Base-by-base conservation (phyloP, 345 rosid species). In the Aquilaria sinensis region DNA sequence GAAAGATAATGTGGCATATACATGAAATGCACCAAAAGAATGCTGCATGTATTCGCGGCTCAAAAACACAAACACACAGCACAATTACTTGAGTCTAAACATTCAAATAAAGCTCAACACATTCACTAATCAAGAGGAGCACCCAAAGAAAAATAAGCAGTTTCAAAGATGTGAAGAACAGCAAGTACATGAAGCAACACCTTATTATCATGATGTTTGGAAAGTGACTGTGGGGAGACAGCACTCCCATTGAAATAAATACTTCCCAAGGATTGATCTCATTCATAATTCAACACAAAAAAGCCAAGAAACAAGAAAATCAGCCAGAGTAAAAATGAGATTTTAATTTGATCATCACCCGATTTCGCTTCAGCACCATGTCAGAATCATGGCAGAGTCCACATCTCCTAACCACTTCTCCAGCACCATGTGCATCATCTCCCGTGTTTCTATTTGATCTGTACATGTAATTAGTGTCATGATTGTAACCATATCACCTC, bases 281-380 rank as follows among this genome's bases (percentile, higher is more conserved):
- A 5, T 37, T 37, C 43, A 37, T 3, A 37, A 37, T 37, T 37
- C 7, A 37, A 37, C 43, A 37, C n/a, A 6, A 1, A 15, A 15
- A 16, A 63, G 13, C 58, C 51, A 63, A 13, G 13, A 15, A 53
- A 33, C 58, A 41, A 64, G 45, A 57, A 12, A 14, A n/a, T 31
- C 33, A 58, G 10, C n/a, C n/a, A 66, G 32, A 49, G 12, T 15
- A 33, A 31, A 47, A 57, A 66, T 23, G 10, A 12, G 14, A 57
- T 37, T 12, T 34, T 23, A 58, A 2, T 4, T 16, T n/a, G 64
- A 71, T 58, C 32, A 64, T 52, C 80, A 92, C 98, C 88, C 86
- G 86, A 57, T 77, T 93, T 76, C 79, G 74, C 81, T 72, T 93
- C 71, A 93, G 85, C 77, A 84, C 89, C 98, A 93, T 88, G 72